phyloP scores from a whole-genome alignment of 176 grass and related monocot genomes.

The Ensete glaucum region DNA sequence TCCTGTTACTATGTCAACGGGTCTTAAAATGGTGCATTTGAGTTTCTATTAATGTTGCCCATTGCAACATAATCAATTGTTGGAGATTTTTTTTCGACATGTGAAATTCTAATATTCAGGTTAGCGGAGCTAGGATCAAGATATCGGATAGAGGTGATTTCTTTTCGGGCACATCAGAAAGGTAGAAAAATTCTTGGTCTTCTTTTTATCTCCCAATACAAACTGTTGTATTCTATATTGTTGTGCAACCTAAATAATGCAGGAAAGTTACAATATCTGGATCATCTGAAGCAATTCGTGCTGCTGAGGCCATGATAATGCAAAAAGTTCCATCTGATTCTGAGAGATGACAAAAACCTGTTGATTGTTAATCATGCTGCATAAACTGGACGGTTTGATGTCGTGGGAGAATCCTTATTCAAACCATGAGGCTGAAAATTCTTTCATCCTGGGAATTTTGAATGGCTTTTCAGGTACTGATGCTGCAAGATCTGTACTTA shows the following conservation, averaged over 20 bases:
- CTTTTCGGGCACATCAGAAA: slow-evolving; percentile 61
- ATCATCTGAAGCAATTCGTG: slow-evolving; percentile 58
- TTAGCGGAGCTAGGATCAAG: slow-evolving; percentile 83
- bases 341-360: slow-evolving; percentile 33
- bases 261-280: slow-evolving; percentile 98
- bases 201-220: neutral
- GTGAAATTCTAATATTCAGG: slow-evolving; percentile 30
- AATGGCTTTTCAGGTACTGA: too few species aligned
- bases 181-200: slow-evolving; percentile 25
- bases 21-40: too few species aligned
- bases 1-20: too few species aligned
- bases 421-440: too few species aligned
- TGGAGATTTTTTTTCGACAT: too few species aligned
- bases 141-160: slow-evolving; percentile 84
- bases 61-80: too few species aligned
- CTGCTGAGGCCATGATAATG: slow-evolving; percentile 84
- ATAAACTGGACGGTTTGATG: too few species aligned
- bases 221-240: neutral
- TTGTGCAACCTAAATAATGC: slow-evolving; percentile 10
- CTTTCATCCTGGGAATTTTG: too few species aligned
- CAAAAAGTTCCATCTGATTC: slow-evolving; percentile 82
- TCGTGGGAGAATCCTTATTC: too few species aligned
- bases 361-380: slow-evolving; percentile 4
- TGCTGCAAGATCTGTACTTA: too few species aligned
- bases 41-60: too few species aligned